Conservation (phyloP, 2,329 filamentous ascomycete species). For the Ilyonectria robusta region DNA sequence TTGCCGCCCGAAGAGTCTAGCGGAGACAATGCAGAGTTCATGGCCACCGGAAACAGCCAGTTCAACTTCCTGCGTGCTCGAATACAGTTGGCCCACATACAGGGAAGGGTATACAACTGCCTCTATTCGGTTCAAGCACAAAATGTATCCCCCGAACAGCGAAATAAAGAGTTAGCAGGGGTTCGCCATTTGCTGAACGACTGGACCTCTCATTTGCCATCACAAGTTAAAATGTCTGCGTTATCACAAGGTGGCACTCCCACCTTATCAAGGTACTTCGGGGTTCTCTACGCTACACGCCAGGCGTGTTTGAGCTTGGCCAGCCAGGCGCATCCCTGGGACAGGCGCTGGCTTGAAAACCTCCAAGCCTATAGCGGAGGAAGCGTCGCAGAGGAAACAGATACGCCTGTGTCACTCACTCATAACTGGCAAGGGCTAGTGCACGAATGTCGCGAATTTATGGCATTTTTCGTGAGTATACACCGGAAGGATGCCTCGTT, state of each 20-base stretch:
- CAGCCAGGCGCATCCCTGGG: neutral
- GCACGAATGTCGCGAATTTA: neutral
- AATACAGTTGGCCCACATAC: slow-evolving; percentile 20
- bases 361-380: neutral
- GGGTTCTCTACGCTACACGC: slow-evolving; percentile 7
- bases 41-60: neutral
- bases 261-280: neutral
- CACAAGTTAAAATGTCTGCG: neutral
- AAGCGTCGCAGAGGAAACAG: neutral
- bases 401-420: neutral
- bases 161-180: neutral
- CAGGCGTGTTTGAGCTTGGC: neutral
- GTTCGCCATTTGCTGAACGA: neutral
- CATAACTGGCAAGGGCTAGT: neutral
- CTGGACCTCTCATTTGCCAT: neutral
- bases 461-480: neutral
- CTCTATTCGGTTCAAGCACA: neutral
- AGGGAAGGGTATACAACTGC: slow-evolving; percentile 23
- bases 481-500: neutral
- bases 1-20: neutral
- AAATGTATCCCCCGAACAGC: neutral
- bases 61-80: slow-evolving; percentile 25
- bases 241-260: neutral
- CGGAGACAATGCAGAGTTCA: neutral
- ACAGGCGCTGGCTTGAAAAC: neutral